Conservation (phyloP, 352 stramenopile species). For the Globisporangium okanoganense region DNA sequence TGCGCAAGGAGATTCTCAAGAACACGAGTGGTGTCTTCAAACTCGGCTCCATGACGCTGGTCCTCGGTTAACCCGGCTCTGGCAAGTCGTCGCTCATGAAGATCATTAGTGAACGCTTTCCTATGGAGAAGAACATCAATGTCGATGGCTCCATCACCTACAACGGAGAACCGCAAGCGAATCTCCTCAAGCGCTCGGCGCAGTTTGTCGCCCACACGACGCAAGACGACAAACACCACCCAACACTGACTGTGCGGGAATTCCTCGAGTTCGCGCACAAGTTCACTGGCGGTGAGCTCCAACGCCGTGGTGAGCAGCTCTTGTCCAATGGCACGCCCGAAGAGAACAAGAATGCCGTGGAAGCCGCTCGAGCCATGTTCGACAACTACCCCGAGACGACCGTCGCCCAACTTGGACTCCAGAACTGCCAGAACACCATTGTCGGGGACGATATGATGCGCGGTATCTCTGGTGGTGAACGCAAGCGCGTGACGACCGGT, state of each 20-base stretch:
- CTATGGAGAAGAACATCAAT: constrained; percentile 31
- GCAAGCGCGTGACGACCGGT: constrained; percentile 59
- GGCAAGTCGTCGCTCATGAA: constrained; percentile 62
- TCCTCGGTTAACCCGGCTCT: constrained; percentile 45
- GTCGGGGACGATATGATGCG: constrained; percentile 51
- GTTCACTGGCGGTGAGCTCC: constrained; percentile 39
- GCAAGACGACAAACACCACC: constrained; percentile 43
- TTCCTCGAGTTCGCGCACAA: constrained; percentile 52
- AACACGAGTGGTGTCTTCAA: constrained; percentile 29
- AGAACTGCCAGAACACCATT: constrained; percentile 52
- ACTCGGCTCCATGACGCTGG: constrained; percentile 44
- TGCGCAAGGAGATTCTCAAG: too few relatives aligned
- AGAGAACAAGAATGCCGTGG: constrained; percentile 40
- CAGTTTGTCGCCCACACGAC: constrained; percentile 50
- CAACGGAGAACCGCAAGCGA: constrained; percentile 35
- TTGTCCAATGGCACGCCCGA: constrained; percentile 32
- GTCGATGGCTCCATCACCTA: constrained; percentile 44
- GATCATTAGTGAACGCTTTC: constrained; percentile 45
- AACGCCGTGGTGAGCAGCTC: constrained; percentile 22
- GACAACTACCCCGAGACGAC: constrained; percentile 58
- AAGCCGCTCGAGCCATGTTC: constrained; percentile 29
- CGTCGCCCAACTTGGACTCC: constrained; percentile 42
- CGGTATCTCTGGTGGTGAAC: constrained; percentile 59
- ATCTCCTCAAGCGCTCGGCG: constrained; percentile 32
- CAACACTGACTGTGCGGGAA: constrained; percentile 43